phyloP scores from a whole-genome alignment of 495 filamentous ascomycete species.

The Aspergillus incahuasiensis region DNA sequence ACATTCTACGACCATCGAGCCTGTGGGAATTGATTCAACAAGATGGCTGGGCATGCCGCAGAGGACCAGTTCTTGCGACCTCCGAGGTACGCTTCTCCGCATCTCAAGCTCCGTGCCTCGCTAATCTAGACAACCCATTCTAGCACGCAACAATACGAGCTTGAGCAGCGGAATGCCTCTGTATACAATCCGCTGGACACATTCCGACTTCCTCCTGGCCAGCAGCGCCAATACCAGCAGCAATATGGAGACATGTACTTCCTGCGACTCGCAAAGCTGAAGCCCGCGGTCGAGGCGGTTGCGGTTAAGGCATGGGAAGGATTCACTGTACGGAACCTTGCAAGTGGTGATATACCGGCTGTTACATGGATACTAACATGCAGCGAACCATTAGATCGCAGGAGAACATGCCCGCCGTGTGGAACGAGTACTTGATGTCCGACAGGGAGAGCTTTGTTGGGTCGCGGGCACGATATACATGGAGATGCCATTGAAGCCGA shows the following conservation, averaged over 20 bases:
- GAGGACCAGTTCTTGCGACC: slow-evolving; percentile 34
- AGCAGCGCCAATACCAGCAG: slow-evolving; percentile 78
- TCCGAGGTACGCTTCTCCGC: slow-evolving; percentile 30
- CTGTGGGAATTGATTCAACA: slow-evolving; percentile 1
- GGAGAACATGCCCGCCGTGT: slow-evolving; percentile 70
- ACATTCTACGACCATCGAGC: background rate
- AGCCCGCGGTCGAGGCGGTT: slow-evolving; percentile 71
- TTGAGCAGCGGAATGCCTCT: slow-evolving; percentile 48
- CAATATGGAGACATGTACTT: slow-evolving; percentile 99
- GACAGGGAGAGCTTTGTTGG: slow-evolving; percentile 95
- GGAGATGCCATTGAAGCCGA: slow-evolving; percentile 95
- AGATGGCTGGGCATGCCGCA: slow-evolving; percentile 25
- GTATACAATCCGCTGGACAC: slow-evolving; percentile 70
- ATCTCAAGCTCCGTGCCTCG: background rate
- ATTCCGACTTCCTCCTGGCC: slow-evolving; percentile 63
- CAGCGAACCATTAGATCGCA: slow-evolving; percentile 51
- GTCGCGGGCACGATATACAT: slow-evolving; percentile 92
- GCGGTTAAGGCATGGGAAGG: slow-evolving; percentile 73
- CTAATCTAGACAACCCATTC: slow-evolving; percentile 17
- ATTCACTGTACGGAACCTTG: slow-evolving; percentile 46
- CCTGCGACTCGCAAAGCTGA: slow-evolving; percentile 80
- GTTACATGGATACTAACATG: slow-evolving; percentile 3
- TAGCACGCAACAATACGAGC: slow-evolving; percentile 32
- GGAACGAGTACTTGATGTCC: slow-evolving; percentile 87
- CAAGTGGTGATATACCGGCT: too few species aligned